Base-by-base conservation (phyloP, 805 yeast genomes). In the Saccharomycopsis fibuligera region DNA sequence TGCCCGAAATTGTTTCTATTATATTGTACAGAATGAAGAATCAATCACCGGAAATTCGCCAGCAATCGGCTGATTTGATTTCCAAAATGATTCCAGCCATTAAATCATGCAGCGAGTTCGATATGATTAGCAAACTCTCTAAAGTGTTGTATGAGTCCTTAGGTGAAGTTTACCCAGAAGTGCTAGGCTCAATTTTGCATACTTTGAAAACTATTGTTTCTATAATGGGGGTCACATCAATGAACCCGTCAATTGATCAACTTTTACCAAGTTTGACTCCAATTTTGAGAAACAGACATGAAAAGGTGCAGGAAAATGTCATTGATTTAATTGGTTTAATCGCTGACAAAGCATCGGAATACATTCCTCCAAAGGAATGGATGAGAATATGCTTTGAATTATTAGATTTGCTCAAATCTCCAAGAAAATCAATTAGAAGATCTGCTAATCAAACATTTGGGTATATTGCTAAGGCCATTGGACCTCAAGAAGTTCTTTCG, bases 121-220 rank as follows among this genome's bases (percentile, higher is more conserved):
- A 74, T 10, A 65, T 86, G 46, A 60, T 91, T 53, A 73, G 73
- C 48, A 84, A 84, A 57, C 67, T 91, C 47, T 81, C 89, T 4
- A 74, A 85, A 21, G 81, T 90, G 14, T 68, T 93, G 30, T 88
- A 84, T 62, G 99, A 93, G 62, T 84, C 93, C 12, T 70, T 93
- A 8, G 99, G 99, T 17, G 99, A 93, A 61, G 91, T 84, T 4
- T 88, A 81, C 56, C 99, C 99, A 0, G 96, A 89, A 45, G 97
- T 89, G 2, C 68, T 93, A 41, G 97, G 96, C 0, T 85, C 96
- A 0, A 75, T 91, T 2, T 67, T 93, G 14, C 75, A 76, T 16
- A 96, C 96, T 0, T 64, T 91, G 57, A 65, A 74, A 46, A 67
- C 78, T 10, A 81, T 90, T 35, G 75, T 87, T 17, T 65, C 72